Evolutionary conservation across 331 rosid species (phyloP).

Genomic region (Telfairia occidentalis): DNA sequence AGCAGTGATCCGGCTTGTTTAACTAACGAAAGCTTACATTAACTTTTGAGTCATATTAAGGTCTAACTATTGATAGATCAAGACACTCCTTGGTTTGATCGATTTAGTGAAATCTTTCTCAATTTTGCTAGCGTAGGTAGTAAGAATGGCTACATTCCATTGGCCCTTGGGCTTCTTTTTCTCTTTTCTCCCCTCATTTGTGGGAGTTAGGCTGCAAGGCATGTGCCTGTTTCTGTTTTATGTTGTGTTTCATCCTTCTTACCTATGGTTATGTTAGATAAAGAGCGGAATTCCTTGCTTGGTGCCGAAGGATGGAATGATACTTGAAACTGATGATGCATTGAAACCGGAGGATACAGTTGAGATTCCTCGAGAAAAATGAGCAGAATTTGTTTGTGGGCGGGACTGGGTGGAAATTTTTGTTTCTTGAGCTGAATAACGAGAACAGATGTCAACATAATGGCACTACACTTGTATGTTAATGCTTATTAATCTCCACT

Average conservation of each 20-base stretch:
- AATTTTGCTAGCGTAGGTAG: neutral
- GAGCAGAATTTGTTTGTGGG: conserved; percentile 14
- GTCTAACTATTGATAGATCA: neutral
- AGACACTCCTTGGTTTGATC: neutral
- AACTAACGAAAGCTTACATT: neutral
- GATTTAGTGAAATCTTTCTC: neutral
- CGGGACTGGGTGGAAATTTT: conserved; percentile 4
- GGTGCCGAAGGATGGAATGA: conserved; percentile 73
- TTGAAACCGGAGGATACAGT: conserved; percentile 24
- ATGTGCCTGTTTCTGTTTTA: conserved; percentile 1
- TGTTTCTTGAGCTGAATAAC: conserved; percentile 3
- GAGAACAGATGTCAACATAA: neutral
- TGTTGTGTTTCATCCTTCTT: conserved; percentile 8
- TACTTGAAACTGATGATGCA: conserved; percentile 37
- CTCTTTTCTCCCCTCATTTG: neutral
- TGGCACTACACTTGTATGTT: neutral
- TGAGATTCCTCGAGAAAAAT: conserved; percentile 17
- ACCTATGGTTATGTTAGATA: conserved; percentile 30
- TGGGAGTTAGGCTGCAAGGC: neutral
- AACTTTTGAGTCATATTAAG: neutral
- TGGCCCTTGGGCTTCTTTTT: neutral
- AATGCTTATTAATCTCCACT: neutral
- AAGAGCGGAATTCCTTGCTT: conserved; percentile 71
- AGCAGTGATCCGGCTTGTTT: neutral
- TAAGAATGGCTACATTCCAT: neutral